Percentiles rank a stretch among this genome's conserved stretches.
Conservation (phyloP, 2,329 filamentous ascomycete species). For the Beauveria bassiana region DNA sequence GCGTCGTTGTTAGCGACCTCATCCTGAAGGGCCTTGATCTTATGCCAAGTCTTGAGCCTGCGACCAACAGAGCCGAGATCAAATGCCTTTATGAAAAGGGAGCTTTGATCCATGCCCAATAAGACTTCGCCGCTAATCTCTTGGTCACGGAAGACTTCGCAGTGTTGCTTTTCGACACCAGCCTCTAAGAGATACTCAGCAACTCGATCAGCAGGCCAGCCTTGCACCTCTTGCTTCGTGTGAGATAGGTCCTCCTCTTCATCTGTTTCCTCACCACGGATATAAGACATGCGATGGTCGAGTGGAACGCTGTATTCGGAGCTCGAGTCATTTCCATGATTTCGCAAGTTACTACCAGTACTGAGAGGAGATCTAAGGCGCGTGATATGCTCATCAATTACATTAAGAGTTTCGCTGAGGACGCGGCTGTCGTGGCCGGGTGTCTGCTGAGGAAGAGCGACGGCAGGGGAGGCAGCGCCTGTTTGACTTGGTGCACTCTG, state of each 20-base stretch:
- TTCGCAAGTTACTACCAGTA: slow-evolving; percentile 37
- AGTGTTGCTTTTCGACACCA: slow-evolving; percentile 83
- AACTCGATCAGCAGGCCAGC: slow-evolving; percentile 75
- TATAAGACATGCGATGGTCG: slow-evolving; percentile 75
- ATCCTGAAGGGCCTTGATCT: slow-evolving; percentile 85
- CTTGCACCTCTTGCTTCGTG: slow-evolving; percentile 62
- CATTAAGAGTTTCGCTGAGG: slow-evolving; percentile 88
- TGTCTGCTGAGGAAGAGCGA: slow-evolving; percentile 34
- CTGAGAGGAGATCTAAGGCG: slow-evolving; percentile 58
- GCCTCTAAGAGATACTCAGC: slow-evolving; percentile 80
- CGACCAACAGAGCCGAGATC: slow-evolving; percentile 86
- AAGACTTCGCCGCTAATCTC: slow-evolving; percentile 93
- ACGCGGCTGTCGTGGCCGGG: slow-evolving; percentile 53
- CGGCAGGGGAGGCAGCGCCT: slow-evolving; percentile 21
- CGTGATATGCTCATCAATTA: slow-evolving; percentile 95
- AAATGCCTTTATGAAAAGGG: slow-evolving; percentile 91
- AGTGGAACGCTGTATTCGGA: slow-evolving; percentile 83
- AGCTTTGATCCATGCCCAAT: slow-evolving; percentile 89
- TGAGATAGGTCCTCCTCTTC: slow-evolving; percentile 78
- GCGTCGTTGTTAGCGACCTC: slow-evolving; percentile 56
- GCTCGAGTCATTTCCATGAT: slow-evolving; percentile 63
- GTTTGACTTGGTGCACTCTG: slow-evolving; percentile 19
- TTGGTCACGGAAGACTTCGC: slow-evolving; percentile 89
- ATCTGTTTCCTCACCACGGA: slow-evolving; percentile 90
- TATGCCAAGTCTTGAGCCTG: slow-evolving; percentile 91